Evolutionary conservation across 140 eudicot genomes (phyloP), one percentile per base, ranked within the genome.

Genomic region (Ambrosia hybrid): DNA sequence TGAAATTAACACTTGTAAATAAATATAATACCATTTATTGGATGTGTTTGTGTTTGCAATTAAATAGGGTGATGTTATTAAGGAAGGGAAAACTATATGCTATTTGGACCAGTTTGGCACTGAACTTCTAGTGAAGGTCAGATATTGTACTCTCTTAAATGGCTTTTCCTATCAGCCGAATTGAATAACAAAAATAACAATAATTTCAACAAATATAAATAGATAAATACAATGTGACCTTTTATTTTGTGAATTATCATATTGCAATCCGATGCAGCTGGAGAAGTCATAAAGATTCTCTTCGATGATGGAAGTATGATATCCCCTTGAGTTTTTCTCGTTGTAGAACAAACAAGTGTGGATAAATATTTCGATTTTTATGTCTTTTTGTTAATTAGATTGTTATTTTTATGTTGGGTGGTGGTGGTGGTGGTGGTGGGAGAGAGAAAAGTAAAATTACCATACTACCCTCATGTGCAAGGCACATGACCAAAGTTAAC

Each of bases 1-100:
- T 41, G 46, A n/a, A 41, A 41, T 41, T 41, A 8, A 41, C 46
- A 41, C 46, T 9, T 41, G 1, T 41, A 41, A 41, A 41, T 41
- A 41, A 41, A 41, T 41, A 5, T 41, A 41, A 41, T 41, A 41
- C 46, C 46, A 17, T 12, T 8, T 9, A 1, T 3, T 9, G 61
- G 60, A 72, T 72, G 21, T 60, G 21, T 62, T 49, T 73, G 55
- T 73, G 57, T 53, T 73, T 15, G 61, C 41, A 11, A 34, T 14
- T 76, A 56, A 36, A 62, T 75, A 90, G 95, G 97, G 97, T 75
- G 92, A 85, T 64, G 30, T 81, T 8, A 84, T 90, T 58, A 85
- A 83, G 71, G 97, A 91, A 74, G 96, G 98, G 37, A 89, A 87
- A 77, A 78, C 83, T 3, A 82, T 92, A 51, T 95, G 98, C 82